Base-by-base conservation (phyloP, 306 rosid genomes). In the Acacia confusa region DNA sequence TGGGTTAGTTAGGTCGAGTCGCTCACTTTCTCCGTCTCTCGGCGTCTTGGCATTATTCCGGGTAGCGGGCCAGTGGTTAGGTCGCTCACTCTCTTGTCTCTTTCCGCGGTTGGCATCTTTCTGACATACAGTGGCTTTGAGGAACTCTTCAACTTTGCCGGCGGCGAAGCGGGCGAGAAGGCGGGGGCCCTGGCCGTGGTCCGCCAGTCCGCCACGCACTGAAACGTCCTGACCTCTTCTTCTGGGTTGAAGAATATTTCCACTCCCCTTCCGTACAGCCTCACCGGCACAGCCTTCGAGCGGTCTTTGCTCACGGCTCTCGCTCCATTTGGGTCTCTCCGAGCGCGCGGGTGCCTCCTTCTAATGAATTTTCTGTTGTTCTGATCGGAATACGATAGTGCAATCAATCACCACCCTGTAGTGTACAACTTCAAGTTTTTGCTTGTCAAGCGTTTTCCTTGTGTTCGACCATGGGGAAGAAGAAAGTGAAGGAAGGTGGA, bases 71-170 rank as follows among this genome's bases (percentile, higher is more conserved):
- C 1, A 30, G 34, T 30, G 34, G 34, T 30, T 30, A 30, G 34
- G 34, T 30, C 34, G 34, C 34, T 30, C 34, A 30, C 34, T 30
- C 34, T 30, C 4, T 30, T 2, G 34, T 30, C 34, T 30, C 34
- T 30, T 4, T 30, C 4, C 0, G 34, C 1, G 3, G 0, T 30
- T 4, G 34, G 34, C 4, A 30, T 30, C 34, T 30, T 4, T 30
- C 34, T 30, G 34, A 61, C 90, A 55, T 89, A 94, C 98, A 48
- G 91, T 86, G 60, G 98, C 98, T 66, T 90, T 89, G 60, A 93
- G 89, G 85, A 93, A 93, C 88, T 93, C 94, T 38, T 93, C 98
- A 2, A 93, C 89, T 32, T 97, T 72, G 50, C 98, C 98, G 1
- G 85, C 66, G 27, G 89, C 9, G 76, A 94, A 94, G 40, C 83